A percentile compares a stretch with the other conserved stretches of the same genome.
These are phyloP conservation scores for Colletotrichum sp. DNA, from an alignment of 2,329 filamentous ascomycete species.

Conservation along the genomic window DNA sequence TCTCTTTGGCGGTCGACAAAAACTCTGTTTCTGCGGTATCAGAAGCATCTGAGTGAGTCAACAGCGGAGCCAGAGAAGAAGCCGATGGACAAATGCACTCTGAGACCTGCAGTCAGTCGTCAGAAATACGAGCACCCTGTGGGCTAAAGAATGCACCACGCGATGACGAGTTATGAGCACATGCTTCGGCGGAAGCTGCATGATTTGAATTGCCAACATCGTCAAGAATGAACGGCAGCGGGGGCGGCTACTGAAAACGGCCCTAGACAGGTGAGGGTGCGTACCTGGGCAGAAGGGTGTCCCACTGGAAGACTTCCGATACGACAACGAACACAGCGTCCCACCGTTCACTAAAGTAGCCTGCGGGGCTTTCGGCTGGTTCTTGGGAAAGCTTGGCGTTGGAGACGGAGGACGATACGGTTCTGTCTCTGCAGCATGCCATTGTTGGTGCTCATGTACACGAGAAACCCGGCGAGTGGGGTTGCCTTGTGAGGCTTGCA, in stretches of 20 bases:
- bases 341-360: constrained; percentile 7
- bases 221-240: background rate
- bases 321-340: background rate
- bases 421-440: background rate
- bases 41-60: background rate
- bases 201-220: background rate
- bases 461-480: background rate
- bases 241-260: constrained; percentile 2
- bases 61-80: background rate
- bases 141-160: background rate
- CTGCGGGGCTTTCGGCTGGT: background rate
- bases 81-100: background rate
- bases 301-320: constrained; percentile 18
- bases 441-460: background rate
- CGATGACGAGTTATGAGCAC: constrained; percentile 4
- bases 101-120: background rate
- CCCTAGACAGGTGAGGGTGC: background rate
- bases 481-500: background rate
- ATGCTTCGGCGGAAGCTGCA: background rate
- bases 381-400: constrained; percentile 17
- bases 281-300: background rate
- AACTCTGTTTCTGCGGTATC: background rate
- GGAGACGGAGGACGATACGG: background rate
- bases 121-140: background rate
- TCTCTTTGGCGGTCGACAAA: background rate